Percentiles rank a stretch among this genome's conserved stretches.
Conservation (phyloP, 2,329 filamentous ascomycete genomes). For the Paraphaeosphaeria minitans region DNA sequence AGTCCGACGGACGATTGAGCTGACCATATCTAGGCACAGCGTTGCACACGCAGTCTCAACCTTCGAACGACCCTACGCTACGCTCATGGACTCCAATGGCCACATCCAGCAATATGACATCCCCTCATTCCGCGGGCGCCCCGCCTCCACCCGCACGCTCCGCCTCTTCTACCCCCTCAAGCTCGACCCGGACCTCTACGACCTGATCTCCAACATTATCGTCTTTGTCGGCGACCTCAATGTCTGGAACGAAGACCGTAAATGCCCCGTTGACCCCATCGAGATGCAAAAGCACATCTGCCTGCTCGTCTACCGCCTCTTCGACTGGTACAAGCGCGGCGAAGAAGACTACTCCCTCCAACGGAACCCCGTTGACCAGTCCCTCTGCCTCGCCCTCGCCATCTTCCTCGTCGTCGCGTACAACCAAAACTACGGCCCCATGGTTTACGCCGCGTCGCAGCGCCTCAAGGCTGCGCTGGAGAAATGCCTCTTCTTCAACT, state of each 20-base stretch:
- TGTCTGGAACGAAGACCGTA: slow-evolving; percentile 25
- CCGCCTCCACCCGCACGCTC: slow-evolving; percentile 21
- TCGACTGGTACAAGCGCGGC: slow-evolving; percentile 33
- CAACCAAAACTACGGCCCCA: slow-evolving; percentile 24
- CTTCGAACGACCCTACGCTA: slow-evolving; percentile 37
- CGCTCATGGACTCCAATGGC: slow-evolving; percentile 26
- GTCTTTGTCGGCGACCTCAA: slow-evolving; percentile 29
- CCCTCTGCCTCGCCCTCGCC: slow-evolving; percentile 32
- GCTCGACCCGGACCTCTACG: slow-evolving; percentile 22
- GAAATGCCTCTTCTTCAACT: slow-evolving; percentile 21
- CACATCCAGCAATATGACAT: slow-evolving; percentile 29
- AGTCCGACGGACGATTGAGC: neutral
- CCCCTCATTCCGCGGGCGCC: slow-evolving; percentile 19
- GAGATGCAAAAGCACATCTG: slow-evolving; percentile 40
- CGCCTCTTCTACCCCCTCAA: slow-evolving; percentile 27
- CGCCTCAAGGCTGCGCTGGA: slow-evolving; percentile 28
- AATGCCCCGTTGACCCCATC: slow-evolving; percentile 27
- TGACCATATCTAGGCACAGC: slow-evolving; percentile 36
- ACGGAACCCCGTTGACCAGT: slow-evolving; percentile 25
- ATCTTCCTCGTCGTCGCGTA: slow-evolving; percentile 34
- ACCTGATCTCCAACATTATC: slow-evolving; percentile 25
- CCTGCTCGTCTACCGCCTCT: slow-evolving; percentile 32
- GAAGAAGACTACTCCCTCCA: slow-evolving; percentile 12
- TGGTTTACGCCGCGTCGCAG: slow-evolving; percentile 26
- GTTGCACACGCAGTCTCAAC: slow-evolving; percentile 38